A percentile compares a stretch with the other conserved stretches of the same genome.
Conservation (phyloP, 2,329 filamentous ascomycete genomes). For the Aspergillus persii region DNA sequence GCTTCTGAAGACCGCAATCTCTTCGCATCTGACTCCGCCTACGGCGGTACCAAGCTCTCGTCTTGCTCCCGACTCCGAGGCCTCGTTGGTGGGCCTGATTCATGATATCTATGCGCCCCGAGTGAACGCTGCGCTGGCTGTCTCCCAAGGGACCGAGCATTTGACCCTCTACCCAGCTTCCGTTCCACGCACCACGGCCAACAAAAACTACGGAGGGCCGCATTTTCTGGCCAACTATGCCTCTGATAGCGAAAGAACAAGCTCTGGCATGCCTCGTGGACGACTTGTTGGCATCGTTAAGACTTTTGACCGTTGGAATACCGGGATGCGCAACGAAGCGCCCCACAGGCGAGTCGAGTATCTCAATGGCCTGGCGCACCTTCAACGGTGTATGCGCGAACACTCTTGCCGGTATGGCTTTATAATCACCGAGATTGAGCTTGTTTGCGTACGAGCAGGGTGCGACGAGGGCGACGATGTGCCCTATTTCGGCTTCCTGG, state of each 20-base stretch:
- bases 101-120: conserved; percentile 78
- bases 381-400: conserved; percentile 91
- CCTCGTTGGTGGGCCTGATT: conserved; percentile 72
- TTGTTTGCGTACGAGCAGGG: conserved; percentile 83
- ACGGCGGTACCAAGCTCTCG: conserved; percentile 43
- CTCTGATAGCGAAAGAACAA: conserved; percentile 49
- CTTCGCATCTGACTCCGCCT: conserved; percentile 38
- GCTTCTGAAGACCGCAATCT: conserved; percentile 68
- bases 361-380: conserved; percentile 77
- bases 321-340: conserved; percentile 82
- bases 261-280: conserved; percentile 52
- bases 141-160: conserved; percentile 69
- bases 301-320: conserved; percentile 92
- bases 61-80: conserved; percentile 74
- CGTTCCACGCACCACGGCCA: conserved; percentile 33
- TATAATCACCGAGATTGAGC: conserved; percentile 93
- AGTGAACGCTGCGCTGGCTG: conserved; percentile 77
- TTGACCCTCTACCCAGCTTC: conserved; percentile 45
- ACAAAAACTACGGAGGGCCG: conserved; percentile 45
- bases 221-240: conserved; percentile 55
- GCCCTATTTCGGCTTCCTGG: conserved; percentile 85
- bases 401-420: conserved; percentile 92
- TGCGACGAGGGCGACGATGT: conserved; percentile 56
- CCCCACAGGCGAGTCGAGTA: conserved; percentile 86
- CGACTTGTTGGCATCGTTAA: conserved; percentile 83